phyloP scores from a whole-genome alignment of 2,329 filamentous ascomycete species.

The Sordariomycetes sp. region DNA sequence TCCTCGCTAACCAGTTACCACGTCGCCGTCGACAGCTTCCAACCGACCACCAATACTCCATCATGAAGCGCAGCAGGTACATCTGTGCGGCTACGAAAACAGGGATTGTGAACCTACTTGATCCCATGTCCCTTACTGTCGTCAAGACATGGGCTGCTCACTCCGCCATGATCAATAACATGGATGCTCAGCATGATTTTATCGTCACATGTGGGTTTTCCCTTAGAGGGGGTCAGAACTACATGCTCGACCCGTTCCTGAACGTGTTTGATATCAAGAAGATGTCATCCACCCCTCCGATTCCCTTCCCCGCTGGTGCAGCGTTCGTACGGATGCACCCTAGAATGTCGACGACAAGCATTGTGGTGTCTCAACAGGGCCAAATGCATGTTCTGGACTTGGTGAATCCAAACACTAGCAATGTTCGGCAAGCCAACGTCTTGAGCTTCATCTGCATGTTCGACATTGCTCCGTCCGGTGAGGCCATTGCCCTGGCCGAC shows the following conservation, averaged over 20 bases:
- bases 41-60: slow-evolving; percentile 67
- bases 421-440: slow-evolving; percentile 71
- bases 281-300: slow-evolving; percentile 73
- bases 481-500: slow-evolving; percentile 72
- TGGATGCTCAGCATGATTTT: slow-evolving; percentile 93
- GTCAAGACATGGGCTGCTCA: slow-evolving; percentile 87
- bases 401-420: slow-evolving; percentile 82
- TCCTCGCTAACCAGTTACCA: neutral
- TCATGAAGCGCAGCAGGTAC: slow-evolving; percentile 83
- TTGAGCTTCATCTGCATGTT: slow-evolving; percentile 63
- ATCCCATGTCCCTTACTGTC: slow-evolving; percentile 63
- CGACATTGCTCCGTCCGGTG: slow-evolving; percentile 78
- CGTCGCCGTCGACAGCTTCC: slow-evolving; percentile 34
- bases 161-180: slow-evolving; percentile 79
- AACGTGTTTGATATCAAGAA: slow-evolving; percentile 95
- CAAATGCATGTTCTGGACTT: slow-evolving; percentile 94
- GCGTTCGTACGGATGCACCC: slow-evolving; percentile 96
- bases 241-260: slow-evolving; percentile 82
- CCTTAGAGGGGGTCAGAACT: slow-evolving; percentile 55
- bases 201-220: slow-evolving; percentile 93
- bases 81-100: slow-evolving; percentile 82
- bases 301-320: slow-evolving; percentile 83
- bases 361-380: slow-evolving; percentile 82
- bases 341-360: slow-evolving; percentile 84
- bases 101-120: slow-evolving; percentile 76